Conservation (phyloP, 2,329 filamentous ascomycete species). For the Parasarocladium wereldwijsianum region DNA sequence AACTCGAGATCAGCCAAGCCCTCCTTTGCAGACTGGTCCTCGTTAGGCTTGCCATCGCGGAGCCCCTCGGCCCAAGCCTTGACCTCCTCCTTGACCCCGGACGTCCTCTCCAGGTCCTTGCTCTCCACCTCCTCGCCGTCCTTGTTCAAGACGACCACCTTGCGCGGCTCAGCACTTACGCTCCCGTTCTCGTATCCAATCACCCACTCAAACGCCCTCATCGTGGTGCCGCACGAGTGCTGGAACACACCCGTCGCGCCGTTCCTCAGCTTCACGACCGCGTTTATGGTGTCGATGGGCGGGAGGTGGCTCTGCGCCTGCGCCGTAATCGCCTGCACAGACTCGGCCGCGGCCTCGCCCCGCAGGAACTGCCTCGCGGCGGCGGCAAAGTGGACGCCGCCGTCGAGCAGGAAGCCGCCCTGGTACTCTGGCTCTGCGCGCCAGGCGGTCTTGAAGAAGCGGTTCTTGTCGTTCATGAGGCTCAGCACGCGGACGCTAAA, state of each 20-base stretch:
- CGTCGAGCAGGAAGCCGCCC: conserved; percentile 64
- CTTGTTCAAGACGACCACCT: conserved; percentile 21
- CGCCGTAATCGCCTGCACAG: conserved; percentile 38
- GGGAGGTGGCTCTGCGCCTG: conserved; percentile 41
- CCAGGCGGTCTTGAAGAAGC: conserved; percentile 42
- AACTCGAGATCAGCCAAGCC: conserved; percentile 48
- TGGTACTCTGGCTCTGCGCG: conserved; percentile 53
- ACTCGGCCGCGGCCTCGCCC: conserved; percentile 24
- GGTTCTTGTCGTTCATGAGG: conserved; percentile 21
- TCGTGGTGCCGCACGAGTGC: conserved; percentile 40
- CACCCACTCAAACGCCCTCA: conserved; percentile 37
- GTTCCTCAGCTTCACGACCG: conserved; percentile 35
- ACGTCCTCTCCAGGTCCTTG: conserved; percentile 32
- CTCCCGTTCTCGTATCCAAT: conserved; percentile 43
- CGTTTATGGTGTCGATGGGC: conserved; percentile 53
- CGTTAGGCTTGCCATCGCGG: conserved; percentile 28
- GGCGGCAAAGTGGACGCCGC: conserved; percentile 59
- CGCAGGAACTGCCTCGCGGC: conserved; percentile 45
- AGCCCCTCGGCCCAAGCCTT: conserved; percentile 35
- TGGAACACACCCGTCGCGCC: conserved; percentile 42
- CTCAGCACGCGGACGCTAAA: conserved; percentile 29
- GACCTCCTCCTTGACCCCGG: conserved; percentile 44
- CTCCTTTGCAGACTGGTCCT: conserved; percentile 39
- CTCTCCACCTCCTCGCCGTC: conserved; percentile 16
- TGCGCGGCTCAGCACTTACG: conserved; percentile 32